These are phyloP conservation scores for Aeschynomene evenia DNA, from an alignment of 306 rosid genomes.

Conservation along the genomic window DNA sequence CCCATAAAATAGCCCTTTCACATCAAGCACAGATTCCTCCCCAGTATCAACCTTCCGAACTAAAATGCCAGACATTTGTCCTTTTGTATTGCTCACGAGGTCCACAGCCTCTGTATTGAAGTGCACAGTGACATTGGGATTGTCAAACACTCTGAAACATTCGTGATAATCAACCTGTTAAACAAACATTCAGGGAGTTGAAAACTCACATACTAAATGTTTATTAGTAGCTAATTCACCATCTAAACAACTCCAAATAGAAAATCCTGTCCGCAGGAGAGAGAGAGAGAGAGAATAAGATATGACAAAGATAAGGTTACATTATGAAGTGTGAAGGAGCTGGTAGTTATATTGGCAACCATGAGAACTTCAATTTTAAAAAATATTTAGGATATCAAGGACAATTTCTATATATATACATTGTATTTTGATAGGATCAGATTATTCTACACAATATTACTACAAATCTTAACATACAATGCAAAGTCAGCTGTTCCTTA, in stretches of 20 bases:
- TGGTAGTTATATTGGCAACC: background rate
- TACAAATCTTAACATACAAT: conserved; percentile 10
- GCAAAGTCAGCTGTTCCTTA: conserved; percentile 6
- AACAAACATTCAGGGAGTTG: conserved; percentile 94
- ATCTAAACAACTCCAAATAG: conserved; percentile 32
- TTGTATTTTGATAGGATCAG: conserved; percentile 6
- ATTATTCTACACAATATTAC: conserved; percentile 18
- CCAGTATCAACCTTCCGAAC: conserved; percentile 61
- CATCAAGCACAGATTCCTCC: conserved; percentile 79
- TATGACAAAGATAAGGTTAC: background rate
- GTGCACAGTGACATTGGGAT: conserved; percentile 84
- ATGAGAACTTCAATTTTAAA: background rate
- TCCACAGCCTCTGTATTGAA: conserved; percentile 90
- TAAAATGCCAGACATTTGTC: conserved; percentile 86
- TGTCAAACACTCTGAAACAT: conserved; percentile 99
- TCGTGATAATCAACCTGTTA: conserved; percentile 99
- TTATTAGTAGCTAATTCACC: conserved; percentile 56
- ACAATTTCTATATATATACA: conserved; percentile 2
- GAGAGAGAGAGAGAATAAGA: background rate
- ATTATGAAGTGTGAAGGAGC: background rate
- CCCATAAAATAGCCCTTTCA: conserved; percentile 90
- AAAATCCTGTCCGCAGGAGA: background rate
- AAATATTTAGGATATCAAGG: background rate
- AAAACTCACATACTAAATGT: conserved; percentile 71
- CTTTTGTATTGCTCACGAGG: conserved; percentile 81